Evolutionary conservation across 2,329 filamentous ascomycete species (phyloP).

Genomic region (Botrytis byssoidea): DNA sequence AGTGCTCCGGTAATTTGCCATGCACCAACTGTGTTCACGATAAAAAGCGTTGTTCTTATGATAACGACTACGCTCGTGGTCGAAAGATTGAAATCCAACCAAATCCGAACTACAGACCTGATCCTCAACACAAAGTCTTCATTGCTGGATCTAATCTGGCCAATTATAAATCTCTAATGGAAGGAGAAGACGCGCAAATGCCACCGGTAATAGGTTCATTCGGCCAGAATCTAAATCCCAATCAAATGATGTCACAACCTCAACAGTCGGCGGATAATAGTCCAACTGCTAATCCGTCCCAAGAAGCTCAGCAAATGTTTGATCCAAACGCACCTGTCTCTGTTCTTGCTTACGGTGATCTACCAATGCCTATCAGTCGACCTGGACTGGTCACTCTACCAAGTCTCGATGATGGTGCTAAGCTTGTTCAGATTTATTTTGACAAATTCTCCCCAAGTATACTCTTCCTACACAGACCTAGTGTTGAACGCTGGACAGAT

Average conservation of each 20-base stretch:
- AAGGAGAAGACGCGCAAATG: background rate
- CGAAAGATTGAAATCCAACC: background rate
- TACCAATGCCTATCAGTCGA: conserved; percentile 46
- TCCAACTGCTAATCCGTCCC: too few relatives aligned
- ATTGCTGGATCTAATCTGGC: background rate
- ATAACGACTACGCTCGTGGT: background rate
- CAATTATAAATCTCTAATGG: background rate
- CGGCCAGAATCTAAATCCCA: background rate
- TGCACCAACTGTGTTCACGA: conserved; percentile 39
- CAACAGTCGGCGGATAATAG: background rate
- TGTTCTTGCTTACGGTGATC: conserved; percentile 34
- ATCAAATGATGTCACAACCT: background rate
- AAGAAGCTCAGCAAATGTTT: background rate
- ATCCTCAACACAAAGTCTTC: background rate
- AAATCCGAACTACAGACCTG: background rate
- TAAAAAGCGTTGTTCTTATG: background rate
- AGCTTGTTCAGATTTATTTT: conserved; percentile 52
- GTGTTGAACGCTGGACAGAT: conserved; percentile 50
- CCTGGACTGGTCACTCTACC: conserved; percentile 44
- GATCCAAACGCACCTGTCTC: conserved; percentile 39
- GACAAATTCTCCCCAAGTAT: conserved; percentile 60
- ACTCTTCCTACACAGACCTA: conserved; percentile 53
- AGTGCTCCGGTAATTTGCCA: conserved; percentile 43
- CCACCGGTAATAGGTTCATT: background rate
- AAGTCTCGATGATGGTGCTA: conserved; percentile 19